phyloP scores from a whole-genome alignment of 2,329 filamentous ascomycete species.

The Samsoniella hepiali region DNA sequence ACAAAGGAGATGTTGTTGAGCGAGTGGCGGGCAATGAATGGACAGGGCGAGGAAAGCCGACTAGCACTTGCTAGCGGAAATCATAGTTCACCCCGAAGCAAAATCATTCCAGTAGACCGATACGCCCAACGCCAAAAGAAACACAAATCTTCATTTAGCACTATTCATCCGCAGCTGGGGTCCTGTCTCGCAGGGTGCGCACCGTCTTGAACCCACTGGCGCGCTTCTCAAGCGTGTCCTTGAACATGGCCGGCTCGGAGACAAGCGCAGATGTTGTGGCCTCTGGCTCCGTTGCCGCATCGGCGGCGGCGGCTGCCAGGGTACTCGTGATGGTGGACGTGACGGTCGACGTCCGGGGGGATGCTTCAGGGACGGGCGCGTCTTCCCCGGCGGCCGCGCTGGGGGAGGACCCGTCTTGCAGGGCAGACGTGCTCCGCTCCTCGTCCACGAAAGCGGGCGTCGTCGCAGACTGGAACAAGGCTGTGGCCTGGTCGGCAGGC shows the following conservation, averaged over 20 bases:
- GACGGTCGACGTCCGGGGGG: background rate
- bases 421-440: background rate
- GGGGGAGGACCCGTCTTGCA: background rate
- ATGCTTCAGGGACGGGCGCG: background rate
- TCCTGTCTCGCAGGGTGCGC: background rate
- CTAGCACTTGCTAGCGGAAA: background rate
- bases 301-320: background rate
- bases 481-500: background rate
- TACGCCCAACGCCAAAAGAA: background rate
- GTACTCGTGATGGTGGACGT: background rate
- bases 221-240: background rate
- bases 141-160: background rate
- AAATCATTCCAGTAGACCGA: background rate
- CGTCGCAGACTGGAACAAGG: background rate
- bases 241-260: background rate
- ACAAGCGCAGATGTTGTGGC: background rate
- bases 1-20: background rate
- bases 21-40: conserved; percentile 5
- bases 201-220: conserved; percentile 13
- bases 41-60: background rate
- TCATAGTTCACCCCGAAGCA: background rate
- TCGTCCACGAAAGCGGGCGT: background rate
- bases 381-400: background rate
- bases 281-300: background rate
- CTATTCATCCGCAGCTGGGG: background rate